Evolutionary conservation across 176 grass and related monocot genomes (phyloP), one percentile per base, ranked within the genome.

Genomic region (Carex littledalei): DNA sequence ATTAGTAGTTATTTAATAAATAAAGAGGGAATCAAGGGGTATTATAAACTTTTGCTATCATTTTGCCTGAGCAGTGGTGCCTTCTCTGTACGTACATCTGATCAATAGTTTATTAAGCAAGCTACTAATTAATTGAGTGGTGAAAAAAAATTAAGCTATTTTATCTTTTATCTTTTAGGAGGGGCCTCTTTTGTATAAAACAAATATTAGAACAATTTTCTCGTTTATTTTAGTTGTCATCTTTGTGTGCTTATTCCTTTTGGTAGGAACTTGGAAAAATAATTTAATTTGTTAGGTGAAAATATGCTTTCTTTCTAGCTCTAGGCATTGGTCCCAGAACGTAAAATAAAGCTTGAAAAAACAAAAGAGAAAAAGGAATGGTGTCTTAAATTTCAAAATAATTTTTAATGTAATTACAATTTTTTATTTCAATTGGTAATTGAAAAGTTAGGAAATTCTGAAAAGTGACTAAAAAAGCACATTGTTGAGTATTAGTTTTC

Each of bases 21-120:
- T 87, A 87, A 9, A 15, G 21, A 47, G 41, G 10, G 57, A 61
- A 54, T 12, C 0, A 17, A 76, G 18, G 85, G 78, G 70, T 32
- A 86, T 90, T 86, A 88, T 52, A 72, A 85, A 63, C 0, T 85
- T 88, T 88, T 92, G 85, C 87, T 80, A 94, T 62, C 11, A 45
- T 45, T 63, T 81, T 39, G 18, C 41, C 20, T 21, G 18, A 73
- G 37, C 18, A 49, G 39, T 73, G 69, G 35, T 20, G 69, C 39
- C 39, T 73, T 73, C 69, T 73, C 17, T 43, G 69, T 76, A 29
- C 21, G 67, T 71, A 45, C 14, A 72, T 72, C 60, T 49, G 6
- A 34, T 78, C 5, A 55, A 55, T 32, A 78, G 74, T 43, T 71
- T 45, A 32, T 29, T 78, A 57, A 13, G 52, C 13, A 49, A 78